A percentile compares a stretch with the other conserved stretches of the same genome.
Evolutionary conservation across 2,329 filamentous ascomycete species (phyloP).

Genomic region (Neofusicoccum laricinum): DNA sequence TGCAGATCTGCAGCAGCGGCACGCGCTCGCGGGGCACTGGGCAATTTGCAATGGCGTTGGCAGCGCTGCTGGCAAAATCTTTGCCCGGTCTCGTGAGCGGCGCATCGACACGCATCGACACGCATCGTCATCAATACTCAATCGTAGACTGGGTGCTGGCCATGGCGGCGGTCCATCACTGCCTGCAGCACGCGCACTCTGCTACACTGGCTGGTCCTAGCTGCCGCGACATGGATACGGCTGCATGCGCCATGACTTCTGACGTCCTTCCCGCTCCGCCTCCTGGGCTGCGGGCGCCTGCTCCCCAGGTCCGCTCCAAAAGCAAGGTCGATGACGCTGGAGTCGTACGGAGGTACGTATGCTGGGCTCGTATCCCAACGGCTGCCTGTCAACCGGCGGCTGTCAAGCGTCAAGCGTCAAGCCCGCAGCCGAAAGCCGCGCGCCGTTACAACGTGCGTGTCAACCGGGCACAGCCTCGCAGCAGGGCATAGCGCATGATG

Average conservation of each 20-base stretch:
- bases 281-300: not conserved
- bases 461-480: not conserved
- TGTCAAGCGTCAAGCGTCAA: too few relatives aligned
- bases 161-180: not conserved
- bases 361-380: not conserved
- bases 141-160: not conserved
- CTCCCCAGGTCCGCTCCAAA: not conserved
- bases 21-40: not conserved
- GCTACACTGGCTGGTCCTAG: not conserved
- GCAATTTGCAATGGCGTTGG: not conserved
- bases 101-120: not conserved
- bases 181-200: not conserved
- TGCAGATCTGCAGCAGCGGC: slow-evolving; percentile 9
- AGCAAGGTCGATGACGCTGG: slow-evolving; percentile 12
- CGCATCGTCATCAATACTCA: not conserved
- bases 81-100: slow-evolving; percentile 3
- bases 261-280: not conserved
- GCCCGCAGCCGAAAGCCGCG: not conserved
- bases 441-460: slow-evolving; percentile 5
- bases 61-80: slow-evolving; percentile 1
- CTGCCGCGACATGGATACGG: not conserved
- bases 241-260: not conserved
- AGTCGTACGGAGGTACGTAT: slow-evolving; percentile 1
- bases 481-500: not conserved
- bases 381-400: not conserved